Evolutionary conservation across 129 eudicot species (phyloP), one percentile per base, ranked within the genome.

Genomic region (Sambucus nigra): DNA sequence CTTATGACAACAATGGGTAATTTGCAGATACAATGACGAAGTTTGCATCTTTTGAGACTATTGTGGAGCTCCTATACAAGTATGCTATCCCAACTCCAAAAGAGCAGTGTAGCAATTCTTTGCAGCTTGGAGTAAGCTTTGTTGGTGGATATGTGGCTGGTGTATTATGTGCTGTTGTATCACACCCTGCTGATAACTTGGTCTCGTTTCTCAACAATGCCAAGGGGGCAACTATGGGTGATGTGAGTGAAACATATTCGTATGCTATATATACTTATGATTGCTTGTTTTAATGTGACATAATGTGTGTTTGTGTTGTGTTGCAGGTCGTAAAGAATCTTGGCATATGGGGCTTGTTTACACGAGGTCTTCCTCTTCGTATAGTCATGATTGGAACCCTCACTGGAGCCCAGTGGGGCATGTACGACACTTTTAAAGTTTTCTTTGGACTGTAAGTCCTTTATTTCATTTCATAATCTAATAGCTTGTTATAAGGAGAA

Each of bases 341-440:
- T 14, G 97, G 97, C 4, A 18, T 81, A 60, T 26, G 60, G 74
- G 97, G 93, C 29, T 71, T 89, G 19, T 81, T 75, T 35, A 89
- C 95, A 28, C 85, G 95, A 0, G 97, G 97, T 18, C 95, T 89
- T 56, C 93, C 95, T 69, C 87, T 84, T 52, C 95, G 95, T 45
- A 89, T 89, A 35, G 64, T 89, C 68, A 84, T 89, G 95, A 73
- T 89, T 10, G 97, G 95, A 38, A 80, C 95, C 16, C 95, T 89
- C 41, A 89, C 95, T 10, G 97, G 95, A 62, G 93, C 91, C 42
- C 97, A 89, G 20, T 89, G 97, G 97, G 92, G 93, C 1, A 84
- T 84, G 31, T 89, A 84, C 60, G 95, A 89, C 67, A 74, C 95
- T 56, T 84, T 89, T 76, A 88, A 88, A 84, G 86, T 88, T n/a